Base-by-base conservation (phyloP, 2,329 filamentous ascomycete genomes). In the Chalara sp. region DNA sequence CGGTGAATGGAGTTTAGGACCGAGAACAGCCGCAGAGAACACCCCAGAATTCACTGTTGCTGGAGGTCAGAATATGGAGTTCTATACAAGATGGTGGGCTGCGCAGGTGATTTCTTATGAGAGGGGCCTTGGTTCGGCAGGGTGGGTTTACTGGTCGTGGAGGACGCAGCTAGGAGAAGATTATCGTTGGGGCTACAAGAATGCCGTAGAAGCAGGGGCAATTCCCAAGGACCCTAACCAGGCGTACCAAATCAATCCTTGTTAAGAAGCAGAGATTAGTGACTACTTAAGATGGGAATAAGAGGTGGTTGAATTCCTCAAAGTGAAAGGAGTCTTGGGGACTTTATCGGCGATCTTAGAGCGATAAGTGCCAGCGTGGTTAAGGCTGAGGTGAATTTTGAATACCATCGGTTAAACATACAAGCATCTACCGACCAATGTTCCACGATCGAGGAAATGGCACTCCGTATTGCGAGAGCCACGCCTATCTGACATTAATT, bases 91-190 rank as follows among this genome's bases (percentile, higher is more conserved):
- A 43, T 84, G 74, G 71, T 84, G 78, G 64, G 74, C 75, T 0
- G 79, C 79, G 0, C 79, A 83, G 63, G 70, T 75, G 0, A 68
- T 72, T 43, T 65, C 73, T 0, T 83, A 80, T 58, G 80, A 84
- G 66, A 21, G 21, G 21, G 21, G 21, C 21, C 70, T 70, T 50
- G 56, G 67, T 2, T 58, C 58, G 3, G 67, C 69, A 6, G 78
- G 79, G 0, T 83, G 78, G 78, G 63, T 79, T 3, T 83, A 80
- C 59, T 84, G 80, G 80, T 72, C 72, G 0, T 83, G 79, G 80
- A 83, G 82, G 65, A 62, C 64, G 4, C 61, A 78, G 62, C 12
- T 72, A 51, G 69, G 67, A 35, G 21, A 21, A 21, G 72, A 76
- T 56, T 76, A 70, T 65, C 62, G 73, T 21, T 78, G 75, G 75